Base-by-base conservation (phyloP, 768 basidiomycete species). In the Tricholoma furcatifolium region DNA sequence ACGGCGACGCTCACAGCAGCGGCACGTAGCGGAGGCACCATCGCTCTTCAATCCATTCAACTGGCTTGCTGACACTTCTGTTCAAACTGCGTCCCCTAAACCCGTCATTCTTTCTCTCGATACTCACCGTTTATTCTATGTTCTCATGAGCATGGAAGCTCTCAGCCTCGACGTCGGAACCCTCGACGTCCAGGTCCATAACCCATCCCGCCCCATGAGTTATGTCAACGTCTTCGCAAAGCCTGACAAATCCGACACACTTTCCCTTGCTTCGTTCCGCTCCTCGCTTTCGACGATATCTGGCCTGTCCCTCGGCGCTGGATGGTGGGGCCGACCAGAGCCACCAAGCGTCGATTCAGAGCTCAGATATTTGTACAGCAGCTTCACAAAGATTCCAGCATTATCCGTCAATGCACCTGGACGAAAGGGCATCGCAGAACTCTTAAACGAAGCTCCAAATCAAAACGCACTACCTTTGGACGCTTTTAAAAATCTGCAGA, bases 341-440 rank as follows among this genome's bases (percentile, higher is more conserved):
- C 80, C 79, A 34, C 81, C 79, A 10, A 78, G 65, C 54, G 69
- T 88, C 58, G 87, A 93, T 50, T 65, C 74, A 2, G 88, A 93
- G 62, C 83, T 96, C 67, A 93, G 84, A 66, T 92, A 85, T 68
- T 78, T 95, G 56, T 96, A 85, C 73, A 92, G 91, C 65, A 82
- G 85, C 65, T 92, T 96, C 74, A 97, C 92, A 40, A 93, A 90
- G 70, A 74, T 97, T 0, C 93, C 93, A 14, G 87, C 92, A 1
- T 74, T 96, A 35, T 71, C 76, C 6, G 70, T 95, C 50, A 78
- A 74, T 54, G 77, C 85, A 2, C 87, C 89, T 0, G 81, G 81
- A 41, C 76, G 77, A 43, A 83, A 82, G 50, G 70, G 82, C 59
- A 84, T 95, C 21, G 65, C 78, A 5, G 92, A 92, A 64, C 76